Percentiles rank a stretch among this genome's conserved stretches.
Evolutionary conservation across 164 flowering plant species (phyloP).

Genomic region (Paratinospora sagittata): DNA sequence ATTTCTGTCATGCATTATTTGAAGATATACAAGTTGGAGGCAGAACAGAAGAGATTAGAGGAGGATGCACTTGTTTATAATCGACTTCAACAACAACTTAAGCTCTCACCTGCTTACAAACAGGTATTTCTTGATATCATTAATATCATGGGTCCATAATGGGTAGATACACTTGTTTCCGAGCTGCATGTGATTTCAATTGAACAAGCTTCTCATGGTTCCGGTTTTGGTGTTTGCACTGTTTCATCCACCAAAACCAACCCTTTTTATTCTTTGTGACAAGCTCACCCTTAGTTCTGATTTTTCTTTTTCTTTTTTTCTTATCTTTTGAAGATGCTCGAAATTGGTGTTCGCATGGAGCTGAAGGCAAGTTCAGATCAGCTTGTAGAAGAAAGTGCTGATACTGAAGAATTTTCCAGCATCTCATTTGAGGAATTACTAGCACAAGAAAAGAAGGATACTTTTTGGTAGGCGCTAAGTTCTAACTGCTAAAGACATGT

Average conservation of each 20-base stretch:
- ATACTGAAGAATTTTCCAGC: constrained; percentile 42
- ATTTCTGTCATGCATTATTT: constrained; percentile 12
- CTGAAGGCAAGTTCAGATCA: constrained; percentile 41
- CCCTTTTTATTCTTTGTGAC: background rate
- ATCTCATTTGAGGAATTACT: constrained; percentile 80
- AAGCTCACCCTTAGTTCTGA: background rate
- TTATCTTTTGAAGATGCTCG: constrained; percentile 50
- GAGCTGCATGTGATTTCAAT: background rate
- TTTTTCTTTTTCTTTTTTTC: background rate
- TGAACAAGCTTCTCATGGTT: background rate
- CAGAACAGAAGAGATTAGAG: constrained; percentile 76
- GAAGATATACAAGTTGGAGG: constrained; percentile 71
- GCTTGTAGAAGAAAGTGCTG: constrained; percentile 34
- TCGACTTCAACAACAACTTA: constrained; percentile 79
- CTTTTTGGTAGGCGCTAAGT: constrained; percentile 53
- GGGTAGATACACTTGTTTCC: background rate
- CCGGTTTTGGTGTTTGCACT: background rate
- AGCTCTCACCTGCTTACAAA: constrained; percentile 81
- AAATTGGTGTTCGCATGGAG: constrained; percentile 55
- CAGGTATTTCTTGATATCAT: constrained; percentile 41
- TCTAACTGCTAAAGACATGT: constrained; percentile 4
- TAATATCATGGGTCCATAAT: background rate
- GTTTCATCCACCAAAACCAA: background rate
- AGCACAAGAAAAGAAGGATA: constrained; percentile 81
- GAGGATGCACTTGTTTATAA: constrained; percentile 79